These are phyloP conservation scores for Scleromitrula shiraiana DNA, from an alignment of 2,329 filamentous ascomycete genomes.

Conservation along the genomic window DNA sequence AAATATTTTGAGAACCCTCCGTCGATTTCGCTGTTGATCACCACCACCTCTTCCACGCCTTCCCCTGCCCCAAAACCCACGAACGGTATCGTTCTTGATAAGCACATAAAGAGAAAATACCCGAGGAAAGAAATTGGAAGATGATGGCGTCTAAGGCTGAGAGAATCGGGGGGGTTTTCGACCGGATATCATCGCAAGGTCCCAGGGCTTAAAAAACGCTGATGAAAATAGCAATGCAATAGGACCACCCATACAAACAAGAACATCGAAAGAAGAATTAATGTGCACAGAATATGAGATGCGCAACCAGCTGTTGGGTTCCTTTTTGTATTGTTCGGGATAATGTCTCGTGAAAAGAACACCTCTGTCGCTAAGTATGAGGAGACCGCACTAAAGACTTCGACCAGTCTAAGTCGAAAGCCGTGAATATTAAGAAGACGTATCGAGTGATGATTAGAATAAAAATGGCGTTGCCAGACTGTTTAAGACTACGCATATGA, in stretches of 20 bases:
- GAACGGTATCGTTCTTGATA: slow-evolving; percentile 22
- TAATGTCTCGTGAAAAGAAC: slow-evolving; percentile 26
- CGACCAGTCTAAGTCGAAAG: slow-evolving; percentile 38
- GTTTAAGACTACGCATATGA: slow-evolving; percentile 3
- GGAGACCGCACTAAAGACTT: slow-evolving; percentile 38
- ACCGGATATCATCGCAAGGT: slow-evolving; percentile 31
- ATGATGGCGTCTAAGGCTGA: slow-evolving; percentile 18
- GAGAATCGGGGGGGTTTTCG: slow-evolving; percentile 28
- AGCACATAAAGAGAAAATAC: slow-evolving; percentile 19
- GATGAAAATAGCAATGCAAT: slow-evolving; percentile 31
- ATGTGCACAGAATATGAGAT: slow-evolving; percentile 34
- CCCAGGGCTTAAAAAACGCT: slow-evolving; percentile 25
- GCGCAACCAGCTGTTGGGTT: slow-evolving; percentile 21
- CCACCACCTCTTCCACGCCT: slow-evolving; percentile 14
- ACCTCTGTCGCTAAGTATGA: slow-evolving; percentile 30
- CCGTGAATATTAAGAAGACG: slow-evolving; percentile 35
- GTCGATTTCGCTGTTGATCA: slow-evolving; percentile 16
- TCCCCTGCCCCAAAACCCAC: neutral
- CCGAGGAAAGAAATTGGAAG: slow-evolving; percentile 19
- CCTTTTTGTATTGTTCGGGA: slow-evolving; percentile 17
- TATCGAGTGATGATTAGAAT: slow-evolving; percentile 32
- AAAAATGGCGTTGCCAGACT: slow-evolving; percentile 25
- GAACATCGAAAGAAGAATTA: slow-evolving; percentile 35
- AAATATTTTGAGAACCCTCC: slow-evolving; percentile 16
- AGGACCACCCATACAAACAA: slow-evolving; percentile 29